Conservation (phyloP, 1,284 basidiomycete species). For the Polyporus tsugae region DNA sequence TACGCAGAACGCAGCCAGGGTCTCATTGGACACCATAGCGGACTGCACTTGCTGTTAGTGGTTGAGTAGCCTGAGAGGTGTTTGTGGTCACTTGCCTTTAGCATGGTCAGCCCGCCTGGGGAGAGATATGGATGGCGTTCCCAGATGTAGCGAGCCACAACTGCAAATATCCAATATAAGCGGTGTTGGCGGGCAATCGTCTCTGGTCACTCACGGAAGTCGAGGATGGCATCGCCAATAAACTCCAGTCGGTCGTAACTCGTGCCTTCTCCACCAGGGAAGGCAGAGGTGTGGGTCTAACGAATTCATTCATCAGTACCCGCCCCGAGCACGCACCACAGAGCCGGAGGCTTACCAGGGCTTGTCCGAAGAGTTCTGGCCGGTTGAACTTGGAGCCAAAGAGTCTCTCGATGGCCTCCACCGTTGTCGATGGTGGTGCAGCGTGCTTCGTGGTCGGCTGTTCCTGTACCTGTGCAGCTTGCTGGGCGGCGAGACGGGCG, state of each 20-base stretch:
- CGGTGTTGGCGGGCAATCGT: no score
- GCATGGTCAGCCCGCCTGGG: constrained; percentile 75
- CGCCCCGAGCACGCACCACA: background rate
- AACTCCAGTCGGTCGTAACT: constrained; percentile 83
- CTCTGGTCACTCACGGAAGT: constrained; percentile 64
- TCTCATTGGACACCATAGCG: constrained; percentile 83
- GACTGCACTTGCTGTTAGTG: constrained; percentile 51
- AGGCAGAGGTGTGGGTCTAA: constrained; percentile 72
- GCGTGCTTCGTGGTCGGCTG: constrained; percentile 39
- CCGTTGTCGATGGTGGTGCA: constrained; percentile 46
- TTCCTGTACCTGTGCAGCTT: constrained; percentile 48
- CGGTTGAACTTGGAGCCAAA: constrained; percentile 67
- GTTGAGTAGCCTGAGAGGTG: background rate
- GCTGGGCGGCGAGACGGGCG: constrained; percentile 42
- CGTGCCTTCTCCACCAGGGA: constrained; percentile 55
- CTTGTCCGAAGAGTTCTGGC: constrained; percentile 71
- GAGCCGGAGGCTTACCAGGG: constrained; percentile 59
- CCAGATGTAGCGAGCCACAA: constrained; percentile 78
- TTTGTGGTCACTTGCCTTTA: constrained; percentile 61
- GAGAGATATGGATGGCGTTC: constrained; percentile 65
- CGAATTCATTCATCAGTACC: background rate
- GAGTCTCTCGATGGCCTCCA: constrained; percentile 66
- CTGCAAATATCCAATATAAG: constrained; percentile 47
- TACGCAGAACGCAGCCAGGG: constrained; percentile 78
- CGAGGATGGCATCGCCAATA: constrained; percentile 82